Conservation (phyloP, 192 early-diverging fungal genomes). For the Coemansia furcata region DNA sequence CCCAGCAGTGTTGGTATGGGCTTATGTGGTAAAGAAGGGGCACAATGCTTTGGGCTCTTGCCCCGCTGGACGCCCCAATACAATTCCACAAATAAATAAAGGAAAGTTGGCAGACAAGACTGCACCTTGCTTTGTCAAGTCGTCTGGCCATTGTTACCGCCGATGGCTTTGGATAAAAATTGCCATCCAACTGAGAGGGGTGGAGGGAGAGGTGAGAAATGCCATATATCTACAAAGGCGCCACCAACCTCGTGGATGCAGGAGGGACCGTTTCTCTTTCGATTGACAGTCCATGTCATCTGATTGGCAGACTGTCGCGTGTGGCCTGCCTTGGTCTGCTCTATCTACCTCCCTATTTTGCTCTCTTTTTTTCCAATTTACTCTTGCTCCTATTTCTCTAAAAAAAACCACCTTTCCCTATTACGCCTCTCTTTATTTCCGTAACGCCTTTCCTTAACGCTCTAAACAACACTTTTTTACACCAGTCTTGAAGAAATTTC, state of each 20-base stretch:
- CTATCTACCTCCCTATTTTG: background rate
- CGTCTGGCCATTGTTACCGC: background rate
- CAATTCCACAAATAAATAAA: background rate
- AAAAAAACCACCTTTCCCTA: background rate
- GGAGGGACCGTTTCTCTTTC: constrained; percentile 16
- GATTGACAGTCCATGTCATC: background rate
- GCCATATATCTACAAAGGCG: background rate
- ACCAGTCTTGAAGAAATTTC: background rate
- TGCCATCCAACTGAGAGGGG: background rate
- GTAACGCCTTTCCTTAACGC: background rate
- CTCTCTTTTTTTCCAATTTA: background rate
- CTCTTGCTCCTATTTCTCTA: constrained; percentile 6
- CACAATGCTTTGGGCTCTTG: background rate
- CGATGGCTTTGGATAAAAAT: background rate
- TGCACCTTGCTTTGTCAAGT: background rate
- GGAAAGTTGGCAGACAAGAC: background rate
- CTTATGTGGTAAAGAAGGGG: background rate
- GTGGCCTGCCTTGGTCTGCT: background rate
- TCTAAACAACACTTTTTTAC: background rate
- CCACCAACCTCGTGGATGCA: constrained; percentile 8
- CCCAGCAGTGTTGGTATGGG: background rate
- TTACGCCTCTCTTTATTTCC: background rate
- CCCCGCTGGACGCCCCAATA: background rate
- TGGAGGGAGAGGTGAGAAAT: background rate
- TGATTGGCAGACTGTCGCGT: constrained; percentile 12